Base-by-base conservation (phyloP, 352 stramenopile species). In the Thalassiosira livingstoniorum region DNA sequence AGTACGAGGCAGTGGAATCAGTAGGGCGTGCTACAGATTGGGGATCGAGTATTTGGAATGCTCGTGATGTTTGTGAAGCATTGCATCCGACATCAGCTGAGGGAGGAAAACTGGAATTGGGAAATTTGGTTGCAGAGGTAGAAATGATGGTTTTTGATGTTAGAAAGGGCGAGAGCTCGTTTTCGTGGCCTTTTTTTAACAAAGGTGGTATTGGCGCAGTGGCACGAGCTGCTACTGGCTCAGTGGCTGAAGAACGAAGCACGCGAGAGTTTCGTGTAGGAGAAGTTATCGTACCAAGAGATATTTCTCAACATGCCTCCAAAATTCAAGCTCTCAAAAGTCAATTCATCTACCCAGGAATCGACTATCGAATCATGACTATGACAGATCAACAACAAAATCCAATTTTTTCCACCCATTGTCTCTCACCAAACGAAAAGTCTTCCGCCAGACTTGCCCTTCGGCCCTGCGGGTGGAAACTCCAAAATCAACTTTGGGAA, bases 361-460 rank as follows among this genome's bases (percentile, higher is more conserved):
- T 82, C 21, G 85, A 91, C 47, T 91, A 91, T 54, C 54, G 85
- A 4, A 76, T 89, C 42, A 91, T 91, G 85, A 89, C 75, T 47
- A 85, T 89, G 73, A 69, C 72, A 23, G 82, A 87, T 61, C 75
- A 67, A 21, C 43, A 90, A 27, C 78, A 69, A 2, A 82, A 64
- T 21, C 42, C 39, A 13, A 84, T 90, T 37, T 87, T 88, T 66
- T 61, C 64, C 5, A 88, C 82, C n/a, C 29, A 77, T 27, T 57
- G 27, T 34, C 29, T 89, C 29, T 35, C 67, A 2, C n/a, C 68
- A 15, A 29, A 72, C n/a, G 75, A 86, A 21, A 76, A 74, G 15
- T 61, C 39, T 42, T 2, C 72, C 34, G 75, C 76, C 23, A 18
- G 47, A 0, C 53, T 88, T 4, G 72, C 86, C 13, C 60, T 90